Evolutionary conservation across 345 rosid species (phyloP).

Genomic region (Crucihimalaya himalaica): DNA sequence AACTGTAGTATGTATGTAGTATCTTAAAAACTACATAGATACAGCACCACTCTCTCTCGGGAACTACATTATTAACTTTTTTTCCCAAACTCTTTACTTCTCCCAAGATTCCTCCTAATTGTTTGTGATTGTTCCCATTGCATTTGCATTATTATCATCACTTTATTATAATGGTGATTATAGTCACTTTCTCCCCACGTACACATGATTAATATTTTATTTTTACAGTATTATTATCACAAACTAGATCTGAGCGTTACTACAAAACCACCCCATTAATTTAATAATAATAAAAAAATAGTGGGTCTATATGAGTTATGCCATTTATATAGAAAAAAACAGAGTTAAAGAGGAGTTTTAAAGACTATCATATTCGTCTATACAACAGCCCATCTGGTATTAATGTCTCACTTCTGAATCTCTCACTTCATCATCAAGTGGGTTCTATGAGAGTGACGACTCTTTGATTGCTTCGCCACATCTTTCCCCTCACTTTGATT

Average conservation of each 20-base stretch:
- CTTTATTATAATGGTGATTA: slow-evolving; percentile 14
- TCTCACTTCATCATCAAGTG: slow-evolving; percentile 35
- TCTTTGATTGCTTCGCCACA: slow-evolving; percentile 38
- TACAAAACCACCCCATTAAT: neutral
- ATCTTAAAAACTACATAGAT: neutral
- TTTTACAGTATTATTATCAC: slow-evolving; percentile 10
- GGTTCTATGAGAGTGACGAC: slow-evolving; percentile 43
- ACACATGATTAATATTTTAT: neutral
- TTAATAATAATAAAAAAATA: neutral
- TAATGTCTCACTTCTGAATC: slow-evolving; percentile 30
- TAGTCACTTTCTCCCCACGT: slow-evolving; percentile 36
- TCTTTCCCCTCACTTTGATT: slow-evolving; percentile 23
- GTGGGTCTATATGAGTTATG: slow-evolving; percentile 10
- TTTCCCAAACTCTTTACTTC: slow-evolving; percentile 30
- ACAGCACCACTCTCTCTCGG: slow-evolving; percentile 28
- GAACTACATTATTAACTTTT: slow-evolving; percentile 30
- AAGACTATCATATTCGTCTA: slow-evolving; percentile 35
- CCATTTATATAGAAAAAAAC: slow-evolving; percentile 16
- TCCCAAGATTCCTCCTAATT: slow-evolving; percentile 43
- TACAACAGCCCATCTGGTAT: slow-evolving; percentile 38
- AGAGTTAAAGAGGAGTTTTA: slow-evolving; percentile 1
- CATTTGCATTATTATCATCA: slow-evolving; percentile 6
- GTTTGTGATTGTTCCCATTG: slow-evolving; percentile 41
- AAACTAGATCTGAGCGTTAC: slow-evolving; percentile 26
- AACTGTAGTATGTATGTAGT: slow-evolving; percentile 30